phyloP scores from a whole-genome alignment of 768 basidiomycete genomes.

The Boletus subcaerulescens region DNA sequence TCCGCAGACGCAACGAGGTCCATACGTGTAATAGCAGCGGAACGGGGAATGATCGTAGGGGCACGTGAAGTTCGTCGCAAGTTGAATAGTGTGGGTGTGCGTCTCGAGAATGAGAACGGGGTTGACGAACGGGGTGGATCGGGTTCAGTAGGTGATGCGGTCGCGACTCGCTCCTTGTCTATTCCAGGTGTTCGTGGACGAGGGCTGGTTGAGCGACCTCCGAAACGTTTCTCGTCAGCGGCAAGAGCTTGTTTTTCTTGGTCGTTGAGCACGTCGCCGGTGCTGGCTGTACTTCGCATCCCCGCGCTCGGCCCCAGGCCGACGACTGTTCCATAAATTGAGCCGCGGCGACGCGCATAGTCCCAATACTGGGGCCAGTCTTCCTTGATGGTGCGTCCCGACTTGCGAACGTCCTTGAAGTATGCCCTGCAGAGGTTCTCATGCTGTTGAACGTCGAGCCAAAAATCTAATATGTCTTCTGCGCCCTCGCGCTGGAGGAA shows the following conservation, averaged over 20 bases:
- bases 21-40: constrained; percentile 82
- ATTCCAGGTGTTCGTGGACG: constrained; percentile 40
- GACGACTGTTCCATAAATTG: constrained; percentile 89
- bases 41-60: constrained; percentile 91
- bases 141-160: constrained; percentile 44
- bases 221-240: constrained; percentile 46
- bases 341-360: constrained; percentile 86
- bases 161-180: constrained; percentile 40
- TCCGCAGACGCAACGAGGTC: constrained; percentile 93
- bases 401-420: constrained; percentile 98
- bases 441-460: constrained; percentile 99
- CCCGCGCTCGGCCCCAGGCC: constrained; percentile 59
- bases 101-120: constrained; percentile 73
- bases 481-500: constrained; percentile 95
- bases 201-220: constrained; percentile 59
- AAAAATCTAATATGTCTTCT: constrained; percentile 96
- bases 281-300: constrained; percentile 82
- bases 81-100: constrained; percentile 75
- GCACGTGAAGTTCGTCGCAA: constrained; percentile 79
- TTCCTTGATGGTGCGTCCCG: constrained; percentile 86
- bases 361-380: constrained; percentile 99
- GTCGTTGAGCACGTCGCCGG: constrained; percentile 66
- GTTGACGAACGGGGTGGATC: constrained; percentile 67
- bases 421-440: constrained; percentile 98
- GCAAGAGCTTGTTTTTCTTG: constrained; percentile 68